Percentiles rank a stretch among this genome's conserved stretches.
phyloP scores from a whole-genome alignment of 306 rosid species.

The Prunus padus region DNA sequence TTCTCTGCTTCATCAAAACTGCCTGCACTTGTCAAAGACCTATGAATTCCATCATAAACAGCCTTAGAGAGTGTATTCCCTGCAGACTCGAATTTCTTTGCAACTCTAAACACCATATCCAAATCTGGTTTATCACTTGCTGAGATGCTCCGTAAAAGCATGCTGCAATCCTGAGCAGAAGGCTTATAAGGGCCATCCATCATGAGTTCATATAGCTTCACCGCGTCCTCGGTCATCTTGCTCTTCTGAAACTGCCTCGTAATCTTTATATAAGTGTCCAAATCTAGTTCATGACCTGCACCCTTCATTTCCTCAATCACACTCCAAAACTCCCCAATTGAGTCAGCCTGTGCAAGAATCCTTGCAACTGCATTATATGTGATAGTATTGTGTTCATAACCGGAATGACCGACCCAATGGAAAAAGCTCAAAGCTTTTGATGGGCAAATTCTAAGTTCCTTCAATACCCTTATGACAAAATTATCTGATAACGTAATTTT shows the following conservation, averaged over 20 bases:
- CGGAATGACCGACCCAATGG: slow-evolving; percentile 54
- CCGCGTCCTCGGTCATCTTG: slow-evolving; percentile 74
- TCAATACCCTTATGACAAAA: slow-evolving; percentile 59
- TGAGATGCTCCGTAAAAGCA: slow-evolving; percentile 54
- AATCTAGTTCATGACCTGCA: slow-evolving; percentile 58
- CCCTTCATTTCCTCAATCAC: slow-evolving; percentile 64
- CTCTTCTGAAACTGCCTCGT: slow-evolving; percentile 61
- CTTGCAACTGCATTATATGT: slow-evolving; percentile 71
- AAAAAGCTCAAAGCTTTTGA: slow-evolving; percentile 60
- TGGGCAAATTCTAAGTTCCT: slow-evolving; percentile 51
- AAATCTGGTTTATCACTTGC: slow-evolving; percentile 46
- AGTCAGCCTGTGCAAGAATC: slow-evolving; percentile 56
- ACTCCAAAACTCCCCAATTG: slow-evolving; percentile 68
- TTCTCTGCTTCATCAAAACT: slow-evolving; percentile 74
- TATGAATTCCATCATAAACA: slow-evolving; percentile 78
- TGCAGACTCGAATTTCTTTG: slow-evolving; percentile 56
- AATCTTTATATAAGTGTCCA: slow-evolving; percentile 75
- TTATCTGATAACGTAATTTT: slow-evolving; percentile 49
- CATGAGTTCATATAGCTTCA: slow-evolving; percentile 86
- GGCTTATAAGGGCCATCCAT: slow-evolving; percentile 86
- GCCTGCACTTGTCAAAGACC: slow-evolving; percentile 66
- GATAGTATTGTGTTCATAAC: slow-evolving; percentile 49
- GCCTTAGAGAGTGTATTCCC: slow-evolving; percentile 63
- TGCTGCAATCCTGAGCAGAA: slow-evolving; percentile 47
- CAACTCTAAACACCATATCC: slow-evolving; percentile 61